Evolutionary conservation across 176 grass and related monocot species (phyloP).

Genomic region (Musa acuminata): DNA sequence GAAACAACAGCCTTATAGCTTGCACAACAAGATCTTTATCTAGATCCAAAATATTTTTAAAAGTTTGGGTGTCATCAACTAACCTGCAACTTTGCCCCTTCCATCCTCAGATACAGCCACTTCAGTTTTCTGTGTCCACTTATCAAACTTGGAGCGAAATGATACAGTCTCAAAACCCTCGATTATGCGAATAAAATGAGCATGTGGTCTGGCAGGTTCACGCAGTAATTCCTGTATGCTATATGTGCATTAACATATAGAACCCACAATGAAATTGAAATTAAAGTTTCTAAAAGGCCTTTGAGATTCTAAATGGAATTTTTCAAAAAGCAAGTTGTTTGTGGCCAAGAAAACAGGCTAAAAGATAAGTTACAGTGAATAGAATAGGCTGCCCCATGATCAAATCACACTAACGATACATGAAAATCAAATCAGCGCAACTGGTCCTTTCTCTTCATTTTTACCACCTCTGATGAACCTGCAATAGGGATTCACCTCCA

Average conservation of each 20-base stretch:
- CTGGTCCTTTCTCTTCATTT: not conserved
- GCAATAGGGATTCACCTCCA: not conserved
- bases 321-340: not conserved
- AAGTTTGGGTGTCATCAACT: slow-evolving; percentile 12
- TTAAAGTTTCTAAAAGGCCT: not conserved
- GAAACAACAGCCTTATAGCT: not conserved
- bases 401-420: not conserved
- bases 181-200: slow-evolving; percentile 68
- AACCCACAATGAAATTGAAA: not conserved
- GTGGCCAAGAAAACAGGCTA: not conserved
- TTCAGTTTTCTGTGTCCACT: slow-evolving; percentile 76
- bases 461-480: not conserved
- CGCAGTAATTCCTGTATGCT: slow-evolving; percentile 61
- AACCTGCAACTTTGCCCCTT: slow-evolving; percentile 99
- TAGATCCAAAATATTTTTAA: slow-evolving; percentile 2
- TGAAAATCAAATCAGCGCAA: not conserved
- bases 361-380: not conserved
- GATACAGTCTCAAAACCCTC: slow-evolving; percentile 77
- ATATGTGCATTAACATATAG: not conserved
- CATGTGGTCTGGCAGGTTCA: slow-evolving; percentile 38
- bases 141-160: slow-evolving; percentile 82
- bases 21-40: not conserved
- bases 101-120: slow-evolving; percentile 77
- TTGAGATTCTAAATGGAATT: not conserved
- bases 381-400: too few relatives aligned